phyloP scores from a whole-genome alignment of 495 filamentous ascomycete species.

The Aspergillus olivimuriae region DNA sequence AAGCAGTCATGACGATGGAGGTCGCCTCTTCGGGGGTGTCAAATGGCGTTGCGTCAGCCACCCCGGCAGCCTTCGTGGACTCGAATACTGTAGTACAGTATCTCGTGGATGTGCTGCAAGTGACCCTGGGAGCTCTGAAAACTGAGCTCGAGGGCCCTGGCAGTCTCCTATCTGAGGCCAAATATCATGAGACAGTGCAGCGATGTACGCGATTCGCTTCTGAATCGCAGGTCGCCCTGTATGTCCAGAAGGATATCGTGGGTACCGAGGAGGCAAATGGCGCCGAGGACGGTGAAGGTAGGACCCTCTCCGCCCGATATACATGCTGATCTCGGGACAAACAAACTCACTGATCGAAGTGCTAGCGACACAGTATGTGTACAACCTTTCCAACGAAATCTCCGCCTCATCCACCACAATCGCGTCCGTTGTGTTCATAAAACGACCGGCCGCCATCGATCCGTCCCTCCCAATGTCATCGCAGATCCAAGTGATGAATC shows the following conservation, averaged over 20 bases:
- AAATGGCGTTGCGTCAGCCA: conserved; percentile 40
- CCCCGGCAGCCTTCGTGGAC: conserved; percentile 42
- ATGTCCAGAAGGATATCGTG: conserved; percentile 78
- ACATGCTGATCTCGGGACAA: background rate
- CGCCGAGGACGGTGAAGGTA: conserved; percentile 41
- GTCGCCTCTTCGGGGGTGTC: conserved; percentile 40
- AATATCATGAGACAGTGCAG: conserved; percentile 70
- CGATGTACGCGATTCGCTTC: conserved; percentile 84
- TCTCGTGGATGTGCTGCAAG: conserved; percentile 68
- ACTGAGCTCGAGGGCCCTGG: conserved; percentile 72
- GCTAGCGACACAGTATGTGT: conserved; percentile 50
- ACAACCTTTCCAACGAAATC: conserved; percentile 74
- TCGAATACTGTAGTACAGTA: conserved; percentile 67
- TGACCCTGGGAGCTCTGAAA: conserved; percentile 77
- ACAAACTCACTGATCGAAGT: conserved; percentile 13
- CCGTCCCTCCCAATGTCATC: conserved; percentile 66
- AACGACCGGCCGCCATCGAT: conserved; percentile 82
- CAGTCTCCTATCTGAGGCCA: conserved; percentile 70
- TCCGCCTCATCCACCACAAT: conserved; percentile 71
- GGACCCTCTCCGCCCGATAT: conserved; percentile 1
- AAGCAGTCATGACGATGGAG: conserved; percentile 37
- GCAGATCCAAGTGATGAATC: conserved; percentile 86
- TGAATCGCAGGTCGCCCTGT: conserved; percentile 79
- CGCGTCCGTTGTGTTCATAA: conserved; percentile 81
- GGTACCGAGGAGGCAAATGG: conserved; percentile 47